These are phyloP conservation scores for Tulasnella sp. DNA, from an alignment of 768 basidiomycete species.

Conservation along the genomic window DNA sequence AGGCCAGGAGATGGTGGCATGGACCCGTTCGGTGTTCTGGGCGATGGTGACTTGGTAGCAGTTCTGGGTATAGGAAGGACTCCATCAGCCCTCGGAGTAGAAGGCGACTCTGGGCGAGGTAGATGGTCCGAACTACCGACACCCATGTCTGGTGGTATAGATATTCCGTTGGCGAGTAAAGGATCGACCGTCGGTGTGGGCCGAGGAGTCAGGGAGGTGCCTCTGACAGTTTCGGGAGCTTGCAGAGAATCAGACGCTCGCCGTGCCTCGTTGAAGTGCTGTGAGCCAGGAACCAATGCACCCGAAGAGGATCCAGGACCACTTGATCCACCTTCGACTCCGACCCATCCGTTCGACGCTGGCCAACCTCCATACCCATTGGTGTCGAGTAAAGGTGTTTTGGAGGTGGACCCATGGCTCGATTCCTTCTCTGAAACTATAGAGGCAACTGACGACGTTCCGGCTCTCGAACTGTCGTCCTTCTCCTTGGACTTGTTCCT, in stretches of 20 bases:
- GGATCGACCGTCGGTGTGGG: background rate
- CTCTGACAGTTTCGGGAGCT: background rate
- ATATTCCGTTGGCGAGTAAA: background rate
- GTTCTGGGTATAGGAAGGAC: background rate
- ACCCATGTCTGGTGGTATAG: background rate
- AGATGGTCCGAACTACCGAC: background rate
- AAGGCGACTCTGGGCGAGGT: background rate
- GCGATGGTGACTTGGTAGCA: background rate
- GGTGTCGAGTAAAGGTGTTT: background rate
- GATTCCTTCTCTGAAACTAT: background rate
- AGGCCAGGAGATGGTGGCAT: background rate
- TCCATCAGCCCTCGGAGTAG: background rate
- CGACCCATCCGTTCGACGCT: background rate
- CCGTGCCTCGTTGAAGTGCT: background rate
- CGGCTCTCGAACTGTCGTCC: background rate
- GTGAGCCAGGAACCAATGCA: too few relatives aligned
- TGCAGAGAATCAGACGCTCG: background rate
- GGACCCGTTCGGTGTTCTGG: background rate
- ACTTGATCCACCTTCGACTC: background rate
- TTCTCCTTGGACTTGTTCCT: constrained; percentile 3
- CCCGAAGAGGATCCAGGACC: background rate
- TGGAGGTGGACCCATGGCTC: background rate
- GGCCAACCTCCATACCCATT: background rate
- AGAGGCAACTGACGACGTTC: background rate
- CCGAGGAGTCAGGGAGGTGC: background rate